These are phyloP conservation scores for Phytophthora agathidicida DNA, from an alignment of 352 stramenopile genomes.

Conservation along the genomic window DNA sequence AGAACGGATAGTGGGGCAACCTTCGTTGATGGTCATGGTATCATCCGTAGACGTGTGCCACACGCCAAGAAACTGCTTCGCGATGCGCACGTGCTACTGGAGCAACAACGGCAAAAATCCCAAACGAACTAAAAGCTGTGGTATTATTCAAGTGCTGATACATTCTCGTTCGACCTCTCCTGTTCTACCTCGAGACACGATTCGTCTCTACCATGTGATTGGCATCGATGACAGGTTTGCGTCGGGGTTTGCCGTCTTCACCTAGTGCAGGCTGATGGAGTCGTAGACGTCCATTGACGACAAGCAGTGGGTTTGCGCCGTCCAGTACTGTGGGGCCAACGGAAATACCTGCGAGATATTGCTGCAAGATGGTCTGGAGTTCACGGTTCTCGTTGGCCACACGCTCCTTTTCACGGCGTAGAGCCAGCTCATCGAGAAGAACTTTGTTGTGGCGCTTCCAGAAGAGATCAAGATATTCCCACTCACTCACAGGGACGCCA, in stretches of 20 bases:
- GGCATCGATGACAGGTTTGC: conserved; percentile 70
- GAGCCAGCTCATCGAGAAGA: conserved; percentile 90
- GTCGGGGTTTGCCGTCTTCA: conserved; percentile 39
- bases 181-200: conserved; percentile 49
- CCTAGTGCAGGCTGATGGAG: conserved; percentile 47
- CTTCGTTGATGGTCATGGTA: conserved; percentile 67
- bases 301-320: conserved; percentile 90
- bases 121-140: conserved; percentile 6
- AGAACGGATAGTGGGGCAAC: conserved; percentile 52
- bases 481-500: conserved; percentile 64
- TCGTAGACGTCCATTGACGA: conserved; percentile 90
- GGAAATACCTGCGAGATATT: conserved; percentile 94
- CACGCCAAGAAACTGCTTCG: conserved; percentile 70
- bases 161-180: no score
- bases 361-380: conserved; percentile 90
- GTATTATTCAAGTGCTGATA: no score
- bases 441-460: conserved; percentile 97
- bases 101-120: conserved; percentile 19
- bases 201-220: conserved; percentile 87
- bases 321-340: conserved; percentile 93
- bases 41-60: conserved; percentile 65
- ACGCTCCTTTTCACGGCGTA: conserved; percentile 87
- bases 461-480: conserved; percentile 91
- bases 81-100: conserved; percentile 52
- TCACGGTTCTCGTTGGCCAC: conserved; percentile 91